phyloP scores from a whole-genome alignment of 768 basidiomycete genomes.

The Mycena albidolilacea region DNA sequence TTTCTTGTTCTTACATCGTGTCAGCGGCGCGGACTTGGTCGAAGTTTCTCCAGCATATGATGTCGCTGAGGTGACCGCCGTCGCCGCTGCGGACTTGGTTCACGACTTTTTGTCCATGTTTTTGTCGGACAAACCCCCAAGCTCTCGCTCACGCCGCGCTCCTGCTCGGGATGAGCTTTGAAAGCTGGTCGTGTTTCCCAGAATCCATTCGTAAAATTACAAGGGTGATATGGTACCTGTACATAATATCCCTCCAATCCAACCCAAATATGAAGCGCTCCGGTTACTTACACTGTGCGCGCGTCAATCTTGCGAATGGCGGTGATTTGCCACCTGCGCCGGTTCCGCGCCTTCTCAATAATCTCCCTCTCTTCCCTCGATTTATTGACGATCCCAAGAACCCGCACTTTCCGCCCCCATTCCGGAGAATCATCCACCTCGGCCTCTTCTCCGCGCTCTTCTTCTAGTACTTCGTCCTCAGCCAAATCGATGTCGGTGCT shows the following conservation, averaged over 20 bases:
- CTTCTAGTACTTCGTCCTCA: constrained; percentile 85
- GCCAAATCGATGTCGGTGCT: constrained; percentile 77
- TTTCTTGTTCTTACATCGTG: constrained; percentile 1
- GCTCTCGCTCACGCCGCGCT: constrained; percentile 40
- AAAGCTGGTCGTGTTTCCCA: background rate
- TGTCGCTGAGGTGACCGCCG: constrained; percentile 76
- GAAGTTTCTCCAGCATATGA: constrained; percentile 85
- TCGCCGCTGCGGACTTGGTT: constrained; percentile 78
- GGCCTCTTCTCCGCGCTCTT: constrained; percentile 83
- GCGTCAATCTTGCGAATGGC: constrained; percentile 54
- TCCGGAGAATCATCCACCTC: constrained; percentile 85
- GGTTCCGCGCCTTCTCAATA: constrained; percentile 50
- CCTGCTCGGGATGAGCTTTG: constrained; percentile 48
- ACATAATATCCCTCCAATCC: constrained; percentile 4
- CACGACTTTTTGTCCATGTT: constrained; percentile 79
- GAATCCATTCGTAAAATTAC: constrained; percentile 5
- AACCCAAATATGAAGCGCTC: background rate
- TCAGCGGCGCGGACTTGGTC: constrained; percentile 79
- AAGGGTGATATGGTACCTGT: background rate
- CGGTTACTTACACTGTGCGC: constrained; percentile 29
- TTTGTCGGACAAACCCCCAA: constrained; percentile 58
- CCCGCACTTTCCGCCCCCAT: constrained; percentile 65
- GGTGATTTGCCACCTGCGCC: constrained; percentile 65
- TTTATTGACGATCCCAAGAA: constrained; percentile 65
- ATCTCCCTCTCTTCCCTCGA: constrained; percentile 45